Evolutionary conservation across 768 basidiomycete species (phyloP), one percentile per base, ranked within the genome.

Genomic region (Pholiota conissans): DNA sequence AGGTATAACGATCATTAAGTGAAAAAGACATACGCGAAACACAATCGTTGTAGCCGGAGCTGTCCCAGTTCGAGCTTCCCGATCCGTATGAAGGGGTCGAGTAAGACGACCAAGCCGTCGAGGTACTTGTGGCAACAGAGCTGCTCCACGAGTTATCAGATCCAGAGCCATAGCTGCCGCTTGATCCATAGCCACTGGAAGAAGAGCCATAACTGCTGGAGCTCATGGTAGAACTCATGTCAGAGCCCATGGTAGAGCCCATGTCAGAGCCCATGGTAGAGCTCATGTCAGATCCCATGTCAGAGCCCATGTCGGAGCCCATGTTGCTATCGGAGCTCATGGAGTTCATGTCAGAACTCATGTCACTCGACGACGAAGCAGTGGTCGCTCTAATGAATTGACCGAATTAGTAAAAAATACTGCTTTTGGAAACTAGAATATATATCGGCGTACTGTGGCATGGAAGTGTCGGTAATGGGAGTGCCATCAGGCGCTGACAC

Each of bases 1-100:
- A 32, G 7, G 20, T 3, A 8, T 14, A 49, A 35, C 14, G 7
- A 14, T 32, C 14, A 34, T n/a, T 10, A 34, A 35, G 22, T 10
- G 16, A 26, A 45, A 40, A 24, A 34, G 34, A 79, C 86, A 69
- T 64, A 90, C 88, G 83, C 63, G 85, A 80, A 35, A 90, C 88
- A 67, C 89, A 91, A 72, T 77, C 77, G 62, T 87, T 74, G 74
- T 89, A 90, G 40, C 77, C 77, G 18, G 75, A 76, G 49, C 74
- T 76, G 51, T 78, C 77, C 85, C 85, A 86, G 73, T 74, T 82
- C 42, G 74, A 73, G 61, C 71, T 76, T 58, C 87, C 88, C 20
- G 88, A 89, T 6, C 88, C 87, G 67, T 88, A 87, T 10, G 76
- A 70, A 24, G 82, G 74, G 5, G 77, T 71, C n/a, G 77, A 70